Conservation (phyloP, 225 moss, liverwort and hornwort species). For the Antitrichia curtipendula region DNA sequence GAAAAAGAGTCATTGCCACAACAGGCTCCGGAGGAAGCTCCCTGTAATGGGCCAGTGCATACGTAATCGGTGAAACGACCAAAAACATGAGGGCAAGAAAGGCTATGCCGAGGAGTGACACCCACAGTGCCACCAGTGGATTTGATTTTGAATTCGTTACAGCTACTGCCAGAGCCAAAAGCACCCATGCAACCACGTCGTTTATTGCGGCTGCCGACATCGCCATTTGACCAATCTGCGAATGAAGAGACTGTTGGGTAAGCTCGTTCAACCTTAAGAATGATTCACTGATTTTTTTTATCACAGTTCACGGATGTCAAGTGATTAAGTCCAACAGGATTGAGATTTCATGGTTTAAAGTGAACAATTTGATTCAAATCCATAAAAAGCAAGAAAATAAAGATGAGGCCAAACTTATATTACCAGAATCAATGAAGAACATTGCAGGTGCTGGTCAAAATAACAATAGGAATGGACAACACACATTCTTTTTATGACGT, state of each 20-base stretch:
- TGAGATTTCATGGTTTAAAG: neutral
- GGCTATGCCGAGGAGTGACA: constrained; percentile 21
- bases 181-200: constrained; percentile 46
- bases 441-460: neutral
- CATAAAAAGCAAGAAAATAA: neutral
- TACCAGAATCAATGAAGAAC: neutral
- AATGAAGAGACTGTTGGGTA: neutral
- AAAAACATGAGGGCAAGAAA: constrained; percentile 41
- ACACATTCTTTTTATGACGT: neutral
- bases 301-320: neutral
- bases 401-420: too few species aligned
- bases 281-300: neutral
- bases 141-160: constrained; percentile 29
- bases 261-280: neutral
- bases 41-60: constrained; percentile 20
- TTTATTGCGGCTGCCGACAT: constrained; percentile 53
- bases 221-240: constrained; percentile 42
- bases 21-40: constrained; percentile 19
- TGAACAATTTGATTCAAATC: neutral
- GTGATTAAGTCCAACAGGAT: neutral
- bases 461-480: neutral
- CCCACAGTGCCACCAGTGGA: constrained; percentile 31
- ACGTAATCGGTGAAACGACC: constrained; percentile 15
- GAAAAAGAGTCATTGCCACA: constrained; percentile 15
- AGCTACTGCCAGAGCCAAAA: constrained; percentile 41